Conservation (phyloP, 73 alveolate genomes). For the Paramecium sexaurelia region DNA sequence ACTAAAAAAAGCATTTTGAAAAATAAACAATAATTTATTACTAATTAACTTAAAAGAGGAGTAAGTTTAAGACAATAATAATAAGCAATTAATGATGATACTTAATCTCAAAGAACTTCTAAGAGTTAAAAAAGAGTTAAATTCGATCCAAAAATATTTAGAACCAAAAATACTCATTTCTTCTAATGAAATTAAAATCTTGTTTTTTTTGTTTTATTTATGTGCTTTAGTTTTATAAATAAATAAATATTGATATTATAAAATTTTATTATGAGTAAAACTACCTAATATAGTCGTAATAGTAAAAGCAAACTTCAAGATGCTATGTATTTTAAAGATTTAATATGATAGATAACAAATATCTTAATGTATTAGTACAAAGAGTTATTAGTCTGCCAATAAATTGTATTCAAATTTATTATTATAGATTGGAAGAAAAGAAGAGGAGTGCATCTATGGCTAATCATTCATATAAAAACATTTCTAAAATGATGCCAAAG, state of each 20-base stretch:
- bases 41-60: constrained; percentile 14
- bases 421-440: constrained; percentile 2
- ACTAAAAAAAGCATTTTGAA: constrained; percentile 47
- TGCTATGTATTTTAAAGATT: not conserved
- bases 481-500: not conserved
- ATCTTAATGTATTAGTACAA: not conserved
- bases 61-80: not conserved
- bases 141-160: constrained; percentile 54
- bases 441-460: not conserved
- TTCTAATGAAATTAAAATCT: constrained; percentile 1
- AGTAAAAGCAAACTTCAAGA: not conserved
- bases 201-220: not conserved
- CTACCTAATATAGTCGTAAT: not conserved
- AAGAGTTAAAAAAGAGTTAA: constrained; percentile 19
- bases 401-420: not conserved
- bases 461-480: not conserved
- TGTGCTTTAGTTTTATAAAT: not conserved
- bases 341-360: not conserved
- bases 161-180: constrained; percentile 50
- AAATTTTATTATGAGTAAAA: constrained; percentile 5
- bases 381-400: not conserved
- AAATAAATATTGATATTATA: constrained; percentile 1
- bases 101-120: not conserved
- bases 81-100: constrained; percentile 38
- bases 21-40: not conserved